A percentile compares a stretch with the other conserved stretches of the same genome.
These are phyloP conservation scores for Thermomucor indicae-seudaticae DNA, from an alignment of 371 early-diverging fungal species.

Conservation along the genomic window DNA sequence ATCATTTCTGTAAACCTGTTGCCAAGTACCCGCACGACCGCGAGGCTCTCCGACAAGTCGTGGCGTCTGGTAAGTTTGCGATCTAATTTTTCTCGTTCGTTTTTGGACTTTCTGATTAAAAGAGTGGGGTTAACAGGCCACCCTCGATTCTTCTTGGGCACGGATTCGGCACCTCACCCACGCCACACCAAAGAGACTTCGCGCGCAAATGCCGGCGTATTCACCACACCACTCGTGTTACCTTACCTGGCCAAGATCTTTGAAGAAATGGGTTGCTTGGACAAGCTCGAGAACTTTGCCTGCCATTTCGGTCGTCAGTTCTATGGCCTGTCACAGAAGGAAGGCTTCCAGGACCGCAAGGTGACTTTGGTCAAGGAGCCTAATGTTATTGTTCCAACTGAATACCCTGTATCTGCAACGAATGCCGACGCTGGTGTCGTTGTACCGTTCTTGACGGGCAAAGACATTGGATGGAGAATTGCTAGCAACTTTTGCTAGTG, in stretches of 20 bases:
- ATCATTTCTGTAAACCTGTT: constrained; percentile 98
- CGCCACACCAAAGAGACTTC: constrained; percentile 82
- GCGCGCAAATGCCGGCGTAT: constrained; percentile 88
- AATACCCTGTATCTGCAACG: constrained; percentile 45
- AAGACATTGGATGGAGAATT: constrained; percentile 70
- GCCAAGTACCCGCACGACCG: constrained; percentile 95
- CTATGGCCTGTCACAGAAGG: constrained; percentile 65
- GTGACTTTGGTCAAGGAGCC: constrained; percentile 53
- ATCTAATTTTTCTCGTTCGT: too few species aligned
- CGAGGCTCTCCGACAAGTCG: constrained; percentile 83
- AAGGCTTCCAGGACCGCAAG: constrained; percentile 44
- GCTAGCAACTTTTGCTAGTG: constrained; percentile 32
- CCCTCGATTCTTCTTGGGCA: constrained; percentile 95
- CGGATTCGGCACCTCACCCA: constrained; percentile 97
- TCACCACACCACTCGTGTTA: constrained; percentile 80
- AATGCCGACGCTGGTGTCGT: constrained; percentile 61
- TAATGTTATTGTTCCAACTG: constrained; percentile 51
- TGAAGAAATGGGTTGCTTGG: constrained; percentile 82
- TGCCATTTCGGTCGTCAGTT: constrained; percentile 82
- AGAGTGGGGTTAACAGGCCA: constrained; percentile 72
- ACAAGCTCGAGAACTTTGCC: constrained; percentile 76
- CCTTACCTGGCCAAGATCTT: constrained; percentile 88
- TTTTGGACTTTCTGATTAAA: too few species aligned
- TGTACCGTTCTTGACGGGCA: constrained; percentile 87
- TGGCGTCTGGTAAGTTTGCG: constrained; percentile 63